Evolutionary conservation across 225 moss, liverwort and hornwort genomes (phyloP).

Genomic region (Rhytidiadelphus loreus): DNA sequence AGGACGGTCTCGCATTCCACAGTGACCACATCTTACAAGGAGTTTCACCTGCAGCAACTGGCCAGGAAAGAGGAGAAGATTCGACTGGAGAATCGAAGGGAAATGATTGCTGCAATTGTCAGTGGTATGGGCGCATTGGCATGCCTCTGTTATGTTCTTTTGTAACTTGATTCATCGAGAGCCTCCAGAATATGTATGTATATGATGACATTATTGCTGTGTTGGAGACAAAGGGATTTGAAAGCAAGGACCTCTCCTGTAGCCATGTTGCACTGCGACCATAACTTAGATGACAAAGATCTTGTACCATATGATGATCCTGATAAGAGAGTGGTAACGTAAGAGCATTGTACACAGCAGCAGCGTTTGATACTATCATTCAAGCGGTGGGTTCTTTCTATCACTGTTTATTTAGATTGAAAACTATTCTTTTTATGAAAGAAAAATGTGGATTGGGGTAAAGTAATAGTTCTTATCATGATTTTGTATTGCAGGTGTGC

Average conservation of each 20-base stretch:
- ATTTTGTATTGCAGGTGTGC: not conserved
- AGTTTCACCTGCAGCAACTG: not conserved
- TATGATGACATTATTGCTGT: not conserved
- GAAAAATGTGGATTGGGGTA: not conserved
- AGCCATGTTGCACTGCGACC: not conserved
- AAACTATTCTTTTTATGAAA: not conserved
- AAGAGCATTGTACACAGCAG: not conserved
- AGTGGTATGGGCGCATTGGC: not conserved
- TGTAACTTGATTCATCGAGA: not conserved
- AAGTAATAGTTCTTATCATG: not conserved
- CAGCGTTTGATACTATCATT: not conserved
- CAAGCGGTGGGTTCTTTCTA: not conserved
- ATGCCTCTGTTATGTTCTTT: slow-evolving; percentile 18
- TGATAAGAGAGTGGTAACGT: not conserved
- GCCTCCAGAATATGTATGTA: not conserved
- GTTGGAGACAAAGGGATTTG: not conserved
- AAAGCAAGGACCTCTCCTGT: not conserved
- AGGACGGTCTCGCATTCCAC: slow-evolving; percentile 17
- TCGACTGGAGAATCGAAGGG: not conserved
- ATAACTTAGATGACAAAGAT: not conserved
- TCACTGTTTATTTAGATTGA: not conserved
- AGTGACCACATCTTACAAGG: slow-evolving; percentile 20
- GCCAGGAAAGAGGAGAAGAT: slow-evolving; percentile 1
- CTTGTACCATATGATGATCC: not conserved
- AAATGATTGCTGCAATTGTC: not conserved